Conservation (phyloP, 805 yeast species). For the Teunomyces panamensis region DNA sequence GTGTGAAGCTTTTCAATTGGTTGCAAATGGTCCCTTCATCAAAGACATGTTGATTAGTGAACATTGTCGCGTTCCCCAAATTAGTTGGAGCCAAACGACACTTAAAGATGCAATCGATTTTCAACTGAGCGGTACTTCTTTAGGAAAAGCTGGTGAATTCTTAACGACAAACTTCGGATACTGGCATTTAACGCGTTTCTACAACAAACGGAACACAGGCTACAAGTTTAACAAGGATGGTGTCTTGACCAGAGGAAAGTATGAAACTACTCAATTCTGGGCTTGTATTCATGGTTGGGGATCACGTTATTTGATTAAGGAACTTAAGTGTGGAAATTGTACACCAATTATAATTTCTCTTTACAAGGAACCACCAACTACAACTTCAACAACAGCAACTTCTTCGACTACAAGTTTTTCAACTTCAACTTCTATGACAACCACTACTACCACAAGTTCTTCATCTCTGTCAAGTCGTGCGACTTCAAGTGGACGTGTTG, state of each 20-base stretch:
- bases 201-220: not conserved
- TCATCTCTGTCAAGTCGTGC: too few species aligned
- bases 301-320: not conserved
- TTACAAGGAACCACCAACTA: not conserved
- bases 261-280: not conserved
- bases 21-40: not conserved
- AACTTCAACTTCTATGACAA: too few species aligned
- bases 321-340: not conserved
- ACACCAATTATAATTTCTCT: not conserved
- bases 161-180: not conserved
- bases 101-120: not conserved
- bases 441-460: too few species aligned
- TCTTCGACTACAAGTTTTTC: too few species aligned
- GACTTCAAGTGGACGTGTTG: too few species aligned
- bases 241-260: not conserved
- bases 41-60: not conserved
- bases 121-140: not conserved
- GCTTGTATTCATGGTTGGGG: not conserved
- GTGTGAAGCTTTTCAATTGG: not conserved
- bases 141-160: not conserved
- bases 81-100: not conserved
- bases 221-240: not conserved
- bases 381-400: too few species aligned
- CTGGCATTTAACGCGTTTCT: not conserved
- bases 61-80: not conserved